Evolutionary conservation across 768 basidiomycete genomes (phyloP).

Genomic region (Tricholomella constricta): DNA sequence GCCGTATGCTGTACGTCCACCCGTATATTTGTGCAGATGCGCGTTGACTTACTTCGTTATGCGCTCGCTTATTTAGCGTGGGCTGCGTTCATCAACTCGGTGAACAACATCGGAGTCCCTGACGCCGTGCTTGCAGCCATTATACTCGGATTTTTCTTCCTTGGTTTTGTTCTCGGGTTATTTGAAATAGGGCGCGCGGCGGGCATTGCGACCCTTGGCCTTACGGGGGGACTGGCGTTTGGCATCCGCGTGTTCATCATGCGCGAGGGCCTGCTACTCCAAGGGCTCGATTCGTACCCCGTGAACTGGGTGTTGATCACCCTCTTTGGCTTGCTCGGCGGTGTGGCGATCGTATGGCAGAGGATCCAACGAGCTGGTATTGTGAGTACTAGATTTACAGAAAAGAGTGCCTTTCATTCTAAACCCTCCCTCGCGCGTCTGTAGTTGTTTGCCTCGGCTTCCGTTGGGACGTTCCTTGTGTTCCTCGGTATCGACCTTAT

Average conservation of each 20-base stretch:
- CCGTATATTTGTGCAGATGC: neutral
- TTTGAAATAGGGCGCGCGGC: conserved; percentile 51
- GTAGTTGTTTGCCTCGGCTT: conserved; percentile 52
- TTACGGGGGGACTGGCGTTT: conserved; percentile 58
- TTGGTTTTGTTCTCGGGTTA: conserved; percentile 56
- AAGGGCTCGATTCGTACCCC: conserved; percentile 31
- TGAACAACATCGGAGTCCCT: conserved; percentile 47
- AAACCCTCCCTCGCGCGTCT: neutral
- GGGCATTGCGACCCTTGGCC: conserved; percentile 47
- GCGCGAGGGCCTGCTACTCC: conserved; percentile 49
- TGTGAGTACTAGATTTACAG: conserved; percentile 51
- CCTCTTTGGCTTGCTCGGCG: conserved; percentile 42
- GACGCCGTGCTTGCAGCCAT: conserved; percentile 54
- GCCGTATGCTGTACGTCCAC: conserved; percentile 44
- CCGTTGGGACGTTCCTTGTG: conserved; percentile 61
- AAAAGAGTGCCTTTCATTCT: neutral
- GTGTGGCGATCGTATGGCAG: conserved; percentile 40
- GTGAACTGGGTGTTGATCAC: conserved; percentile 59
- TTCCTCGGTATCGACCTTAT: conserved; percentile 58
- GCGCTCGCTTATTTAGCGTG: conserved; percentile 43
- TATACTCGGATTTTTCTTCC: conserved; percentile 48
- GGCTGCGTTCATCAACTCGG: conserved; percentile 62
- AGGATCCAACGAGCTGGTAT: conserved; percentile 47
- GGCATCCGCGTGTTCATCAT: conserved; percentile 58
- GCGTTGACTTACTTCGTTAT: conserved; percentile 1